These are phyloP conservation scores for Metrosideros polymorpha DNA, from an alignment of 441 rosid genomes.

Conservation along the genomic window DNA sequence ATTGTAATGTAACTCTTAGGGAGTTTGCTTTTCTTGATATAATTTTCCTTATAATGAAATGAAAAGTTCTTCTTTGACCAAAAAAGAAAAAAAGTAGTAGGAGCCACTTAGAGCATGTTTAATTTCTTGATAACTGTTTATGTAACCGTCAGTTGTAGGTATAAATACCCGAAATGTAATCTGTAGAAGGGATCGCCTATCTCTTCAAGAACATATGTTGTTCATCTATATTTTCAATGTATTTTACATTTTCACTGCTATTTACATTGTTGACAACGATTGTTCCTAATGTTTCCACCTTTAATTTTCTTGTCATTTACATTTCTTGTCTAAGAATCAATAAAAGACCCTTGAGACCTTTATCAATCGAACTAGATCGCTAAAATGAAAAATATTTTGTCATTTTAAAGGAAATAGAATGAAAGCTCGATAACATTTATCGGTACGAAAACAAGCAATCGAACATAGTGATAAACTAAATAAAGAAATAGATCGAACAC, in stretches of 20 bases:
- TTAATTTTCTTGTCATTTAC: not conserved
- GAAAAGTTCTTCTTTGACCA: no score
- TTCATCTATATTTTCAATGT: not conserved
- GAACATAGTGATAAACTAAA: not conserved
- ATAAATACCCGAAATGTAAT: not conserved
- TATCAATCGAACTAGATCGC: not conserved
- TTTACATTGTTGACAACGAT: not conserved
- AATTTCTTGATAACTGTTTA: not conserved
- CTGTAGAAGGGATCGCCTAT: not conserved
- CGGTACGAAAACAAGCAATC: not conserved
- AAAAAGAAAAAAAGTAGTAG: no score
- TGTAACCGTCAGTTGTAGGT: not conserved
- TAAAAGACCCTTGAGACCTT: not conserved
- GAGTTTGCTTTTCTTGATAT: no score
- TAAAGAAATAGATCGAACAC: not conserved
- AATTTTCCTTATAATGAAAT: no score
- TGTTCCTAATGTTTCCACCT: not conserved
- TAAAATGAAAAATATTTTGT: not conserved
- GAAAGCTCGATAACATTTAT: not conserved
- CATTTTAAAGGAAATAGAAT: not conserved
- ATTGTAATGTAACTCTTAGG: no score
- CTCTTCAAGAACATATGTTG: not conserved
- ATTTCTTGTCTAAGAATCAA: not conserved
- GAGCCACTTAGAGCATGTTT: not conserved
- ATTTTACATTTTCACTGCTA: not conserved